Evolutionary conservation across 768 basidiomycete species (phyloP).

Genomic region (Phaeolepiota aurea): DNA sequence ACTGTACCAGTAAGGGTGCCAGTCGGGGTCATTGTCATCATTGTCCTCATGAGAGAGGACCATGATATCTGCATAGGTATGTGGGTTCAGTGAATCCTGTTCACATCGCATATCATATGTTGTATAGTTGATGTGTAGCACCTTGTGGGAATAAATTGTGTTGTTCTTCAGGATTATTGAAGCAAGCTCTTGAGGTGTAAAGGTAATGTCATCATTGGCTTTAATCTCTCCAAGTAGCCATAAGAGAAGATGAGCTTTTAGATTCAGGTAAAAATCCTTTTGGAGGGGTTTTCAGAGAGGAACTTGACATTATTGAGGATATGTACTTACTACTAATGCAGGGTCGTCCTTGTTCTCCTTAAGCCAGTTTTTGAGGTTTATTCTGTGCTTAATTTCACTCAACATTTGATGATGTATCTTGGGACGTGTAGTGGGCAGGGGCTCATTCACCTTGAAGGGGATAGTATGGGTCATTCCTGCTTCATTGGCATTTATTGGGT

Average conservation of each 20-base stretch:
- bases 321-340: not conserved
- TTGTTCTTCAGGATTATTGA: constrained; percentile 12
- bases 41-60: constrained; percentile 2
- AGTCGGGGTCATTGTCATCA: not conserved
- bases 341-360: not conserved
- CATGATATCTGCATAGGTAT: constrained; percentile 6
- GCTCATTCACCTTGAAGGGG: not conserved
- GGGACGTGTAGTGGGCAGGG: not conserved
- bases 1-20: constrained; percentile 2
- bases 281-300: not conserved
- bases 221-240: not conserved
- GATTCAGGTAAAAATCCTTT: constrained; percentile 5
- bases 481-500: too few relatives aligned
- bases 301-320: not conserved
- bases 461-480: not conserved
- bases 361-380: not conserved
- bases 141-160: constrained; percentile 8
- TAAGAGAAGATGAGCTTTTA: constrained; percentile 6
- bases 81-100: constrained; percentile 5
- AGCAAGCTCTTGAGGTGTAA: constrained; percentile 12
- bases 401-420: not conserved
- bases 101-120: constrained; percentile 9
- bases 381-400: not conserved
- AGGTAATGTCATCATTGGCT: constrained; percentile 8
- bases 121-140: constrained; percentile 16